Conservation (phyloP, 2,329 filamentous ascomycete species). For the Monilinia polystroma region DNA sequence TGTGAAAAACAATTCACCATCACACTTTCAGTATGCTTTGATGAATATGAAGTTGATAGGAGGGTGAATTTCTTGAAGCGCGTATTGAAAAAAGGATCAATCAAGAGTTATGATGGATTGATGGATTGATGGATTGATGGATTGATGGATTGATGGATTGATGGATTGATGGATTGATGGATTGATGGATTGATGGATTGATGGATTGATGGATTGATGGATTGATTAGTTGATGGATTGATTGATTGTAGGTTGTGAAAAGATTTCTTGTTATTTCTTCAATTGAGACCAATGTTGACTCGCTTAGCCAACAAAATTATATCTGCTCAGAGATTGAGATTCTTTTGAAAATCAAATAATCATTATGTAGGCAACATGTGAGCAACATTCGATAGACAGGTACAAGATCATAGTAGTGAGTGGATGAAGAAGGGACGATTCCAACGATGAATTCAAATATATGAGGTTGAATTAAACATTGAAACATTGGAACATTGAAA, state of each 20-base stretch:
- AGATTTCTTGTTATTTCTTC: background rate
- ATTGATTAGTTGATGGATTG: too few relatives aligned
- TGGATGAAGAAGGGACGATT: background rate
- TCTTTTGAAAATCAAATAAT: background rate
- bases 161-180: too few relatives aligned
- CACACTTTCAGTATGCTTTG: background rate
- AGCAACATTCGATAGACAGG: background rate
- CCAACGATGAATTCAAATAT: too few relatives aligned
- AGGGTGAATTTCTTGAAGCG: background rate
- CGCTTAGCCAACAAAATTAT: background rate
- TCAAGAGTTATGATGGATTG: too few relatives aligned
- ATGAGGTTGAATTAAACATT: background rate
- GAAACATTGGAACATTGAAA: background rate
- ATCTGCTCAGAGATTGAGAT: background rate
- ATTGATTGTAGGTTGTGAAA: too few relatives aligned
- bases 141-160: too few relatives aligned
- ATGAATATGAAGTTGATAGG: background rate
- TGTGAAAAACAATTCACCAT: slow-evolving; percentile 6
- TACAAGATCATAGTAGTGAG: background rate
- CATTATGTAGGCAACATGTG: too few relatives aligned
- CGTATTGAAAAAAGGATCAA: too few relatives aligned
- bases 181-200: too few relatives aligned
- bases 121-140: too few relatives aligned
- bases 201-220: too few relatives aligned
- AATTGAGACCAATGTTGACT: background rate